phyloP scores from a whole-genome alignment of 2,329 filamentous ascomycete genomes.

The Akanthomyces lecanii region DNA sequence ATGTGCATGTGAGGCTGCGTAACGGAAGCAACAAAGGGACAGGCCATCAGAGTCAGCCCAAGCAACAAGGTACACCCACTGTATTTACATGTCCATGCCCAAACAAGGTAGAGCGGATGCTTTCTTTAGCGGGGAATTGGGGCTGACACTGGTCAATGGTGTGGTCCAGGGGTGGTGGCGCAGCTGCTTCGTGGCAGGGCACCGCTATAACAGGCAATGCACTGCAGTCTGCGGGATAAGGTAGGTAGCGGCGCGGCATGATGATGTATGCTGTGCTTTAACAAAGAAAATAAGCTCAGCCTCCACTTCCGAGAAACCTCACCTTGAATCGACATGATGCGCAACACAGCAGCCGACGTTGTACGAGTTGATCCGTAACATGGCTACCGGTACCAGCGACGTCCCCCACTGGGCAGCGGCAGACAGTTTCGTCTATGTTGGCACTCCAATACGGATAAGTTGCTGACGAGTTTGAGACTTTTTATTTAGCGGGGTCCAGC shows the following conservation, averaged over 20 bases:
- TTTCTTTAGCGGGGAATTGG: slow-evolving; percentile 7
- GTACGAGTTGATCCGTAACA: not conserved
- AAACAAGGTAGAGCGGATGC: not conserved
- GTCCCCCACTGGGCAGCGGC: not conserved
- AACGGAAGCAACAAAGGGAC: not conserved
- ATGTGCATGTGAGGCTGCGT: not conserved
- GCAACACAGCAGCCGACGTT: not conserved
- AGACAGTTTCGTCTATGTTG: not conserved
- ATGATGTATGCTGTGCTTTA: not conserved
- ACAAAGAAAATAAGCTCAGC: not conserved
- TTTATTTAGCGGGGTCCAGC: not conserved
- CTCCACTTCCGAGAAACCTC: not conserved
- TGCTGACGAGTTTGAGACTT: not conserved
- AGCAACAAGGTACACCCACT: not conserved
- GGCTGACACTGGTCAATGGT: not conserved
- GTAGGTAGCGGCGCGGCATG: not conserved
- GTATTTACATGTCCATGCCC: too few relatives aligned
- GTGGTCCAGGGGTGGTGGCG: slow-evolving; percentile 4
- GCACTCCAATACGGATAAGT: too few relatives aligned
- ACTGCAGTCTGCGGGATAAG: not conserved
- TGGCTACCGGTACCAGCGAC: too few relatives aligned
- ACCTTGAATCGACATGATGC: not conserved
- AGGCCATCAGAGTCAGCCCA: slow-evolving; percentile 3
- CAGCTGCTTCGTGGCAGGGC: slow-evolving; percentile 6
- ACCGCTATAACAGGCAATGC: not conserved